These are phyloP conservation scores for Lactifluus piperatus DNA, from an alignment of 768 basidiomycete species.

Conservation along the genomic window DNA sequence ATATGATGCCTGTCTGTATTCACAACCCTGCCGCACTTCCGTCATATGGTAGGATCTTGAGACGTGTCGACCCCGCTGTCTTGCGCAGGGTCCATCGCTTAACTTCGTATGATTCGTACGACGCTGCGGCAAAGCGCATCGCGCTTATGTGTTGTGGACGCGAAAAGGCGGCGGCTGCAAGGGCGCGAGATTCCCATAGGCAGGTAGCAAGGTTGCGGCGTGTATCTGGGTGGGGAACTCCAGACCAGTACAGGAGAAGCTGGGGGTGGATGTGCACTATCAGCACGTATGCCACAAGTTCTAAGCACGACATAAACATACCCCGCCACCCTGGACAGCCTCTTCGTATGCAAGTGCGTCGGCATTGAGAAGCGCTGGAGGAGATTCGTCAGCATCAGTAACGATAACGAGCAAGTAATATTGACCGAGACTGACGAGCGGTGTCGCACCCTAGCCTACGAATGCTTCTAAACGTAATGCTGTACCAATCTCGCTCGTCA, in stretches of 20 bases:
- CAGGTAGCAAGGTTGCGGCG: conserved; percentile 91
- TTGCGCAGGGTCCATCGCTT: conserved; percentile 73
- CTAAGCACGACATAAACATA: conserved; percentile 32
- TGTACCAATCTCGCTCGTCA: conserved; percentile 84
- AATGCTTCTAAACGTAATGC: conserved; percentile 80
- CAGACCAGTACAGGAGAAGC: conserved; percentile 93
- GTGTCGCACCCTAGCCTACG: conserved; percentile 65
- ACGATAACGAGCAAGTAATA: not conserved
- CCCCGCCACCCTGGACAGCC: conserved; percentile 79
- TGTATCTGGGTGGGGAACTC: conserved; percentile 63
- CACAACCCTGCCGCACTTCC: conserved; percentile 68
- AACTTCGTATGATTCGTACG: conserved; percentile 72
- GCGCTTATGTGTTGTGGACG: conserved; percentile 77
- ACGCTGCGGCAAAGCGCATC: conserved; percentile 65
- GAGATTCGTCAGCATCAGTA: conserved; percentile 1
- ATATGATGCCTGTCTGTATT: not conserved
- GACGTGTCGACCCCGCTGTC: conserved; percentile 42
- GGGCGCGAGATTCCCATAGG: conserved; percentile 85
- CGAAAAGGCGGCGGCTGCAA: conserved; percentile 73
- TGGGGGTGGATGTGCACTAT: conserved; percentile 25
- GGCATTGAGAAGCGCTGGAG: conserved; percentile 73
- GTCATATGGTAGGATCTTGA: conserved; percentile 52
- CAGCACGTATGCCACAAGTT: not conserved
- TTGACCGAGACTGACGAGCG: conserved; percentile 41
- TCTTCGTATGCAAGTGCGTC: conserved; percentile 89